phyloP scores from a whole-genome alignment of 1,139 yeast species.

The Yamadazyma blattariae region DNA sequence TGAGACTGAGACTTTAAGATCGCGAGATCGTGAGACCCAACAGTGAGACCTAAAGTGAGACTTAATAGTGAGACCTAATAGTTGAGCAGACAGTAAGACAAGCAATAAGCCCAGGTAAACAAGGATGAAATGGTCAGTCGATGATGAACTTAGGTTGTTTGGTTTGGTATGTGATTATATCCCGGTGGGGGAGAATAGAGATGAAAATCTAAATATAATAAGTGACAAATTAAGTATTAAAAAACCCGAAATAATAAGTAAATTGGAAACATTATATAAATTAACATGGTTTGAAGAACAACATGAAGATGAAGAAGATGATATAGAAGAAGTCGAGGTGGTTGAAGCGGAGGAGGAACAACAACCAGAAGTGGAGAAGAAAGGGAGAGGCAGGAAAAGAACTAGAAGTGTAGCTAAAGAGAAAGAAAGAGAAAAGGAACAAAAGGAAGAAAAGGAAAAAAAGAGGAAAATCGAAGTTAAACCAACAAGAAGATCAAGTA shows the following conservation, averaged over 20 bases:
- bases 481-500: constrained; percentile 2
- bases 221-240: constrained; percentile 40
- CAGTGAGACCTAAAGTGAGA: too few relatives aligned
- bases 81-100: too few relatives aligned
- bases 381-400: background rate
- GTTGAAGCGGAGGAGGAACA: constrained; percentile 7
- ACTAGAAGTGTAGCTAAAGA: constrained; percentile 1
- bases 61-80: too few relatives aligned
- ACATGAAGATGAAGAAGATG: constrained; percentile 32
- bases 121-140: constrained; percentile 47
- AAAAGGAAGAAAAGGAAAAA: background rate
- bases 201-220: constrained; percentile 57
- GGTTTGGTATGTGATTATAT: constrained; percentile 65
- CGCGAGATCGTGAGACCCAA: too few relatives aligned
- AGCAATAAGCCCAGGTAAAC: too few relatives aligned
- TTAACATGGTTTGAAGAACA: constrained; percentile 59
- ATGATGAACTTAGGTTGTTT: constrained; percentile 66
- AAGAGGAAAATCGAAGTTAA: constrained; percentile 1
- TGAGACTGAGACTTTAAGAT: too few relatives aligned
- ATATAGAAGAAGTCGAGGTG: constrained; percentile 11
- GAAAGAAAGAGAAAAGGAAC: background rate
- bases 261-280: constrained; percentile 52
- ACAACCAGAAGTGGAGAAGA: constrained; percentile 3
- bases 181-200: constrained; percentile 61
- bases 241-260: constrained; percentile 56